Percentiles rank a stretch among this genome's conserved stretches.
Conservation (phyloP, 805 yeast species). For the Ogataea sp. region DNA sequence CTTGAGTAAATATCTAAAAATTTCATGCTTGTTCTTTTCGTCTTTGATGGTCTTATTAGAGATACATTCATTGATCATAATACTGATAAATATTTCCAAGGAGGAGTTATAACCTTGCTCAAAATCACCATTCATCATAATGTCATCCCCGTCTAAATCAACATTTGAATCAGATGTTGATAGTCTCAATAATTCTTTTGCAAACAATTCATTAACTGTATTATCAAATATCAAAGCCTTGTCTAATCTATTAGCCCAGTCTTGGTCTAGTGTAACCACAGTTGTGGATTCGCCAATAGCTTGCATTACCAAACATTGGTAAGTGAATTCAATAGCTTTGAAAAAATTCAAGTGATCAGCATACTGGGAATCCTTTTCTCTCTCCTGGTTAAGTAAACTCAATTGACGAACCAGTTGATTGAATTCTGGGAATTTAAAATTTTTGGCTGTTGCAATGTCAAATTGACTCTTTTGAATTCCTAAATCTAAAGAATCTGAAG, state of each 20-base stretch:
- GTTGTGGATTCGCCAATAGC: constrained; percentile 50
- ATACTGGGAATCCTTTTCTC: constrained; percentile 12
- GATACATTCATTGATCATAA: constrained; percentile 23
- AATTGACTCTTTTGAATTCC: not conserved
- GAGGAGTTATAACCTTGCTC: constrained; percentile 5
- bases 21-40: not conserved
- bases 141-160: constrained; percentile 8
- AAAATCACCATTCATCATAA: constrained; percentile 5
- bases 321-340: constrained; percentile 42
- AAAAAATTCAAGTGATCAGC: constrained; percentile 12
- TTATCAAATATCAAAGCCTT: constrained; percentile 61
- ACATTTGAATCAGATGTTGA: not conserved
- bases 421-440: constrained; percentile 49
- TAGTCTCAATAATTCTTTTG: constrained; percentile 9
- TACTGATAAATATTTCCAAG: constrained; percentile 18
- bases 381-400: too few species aligned
- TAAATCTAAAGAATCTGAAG: constrained; percentile 36
- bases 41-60: too few species aligned
- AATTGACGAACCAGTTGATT: constrained; percentile 27
- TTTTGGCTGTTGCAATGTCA: constrained; percentile 12
- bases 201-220: constrained; percentile 30
- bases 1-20: constrained; percentile 8
- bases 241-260: constrained; percentile 64
- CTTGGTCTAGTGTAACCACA: constrained; percentile 58
- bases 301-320: constrained; percentile 58